Percentiles rank a stretch among this genome's conserved stretches.
phyloP scores from a whole-genome alignment of 2,329 filamentous ascomycete genomes.

The Aspergillus tanneri region DNA sequence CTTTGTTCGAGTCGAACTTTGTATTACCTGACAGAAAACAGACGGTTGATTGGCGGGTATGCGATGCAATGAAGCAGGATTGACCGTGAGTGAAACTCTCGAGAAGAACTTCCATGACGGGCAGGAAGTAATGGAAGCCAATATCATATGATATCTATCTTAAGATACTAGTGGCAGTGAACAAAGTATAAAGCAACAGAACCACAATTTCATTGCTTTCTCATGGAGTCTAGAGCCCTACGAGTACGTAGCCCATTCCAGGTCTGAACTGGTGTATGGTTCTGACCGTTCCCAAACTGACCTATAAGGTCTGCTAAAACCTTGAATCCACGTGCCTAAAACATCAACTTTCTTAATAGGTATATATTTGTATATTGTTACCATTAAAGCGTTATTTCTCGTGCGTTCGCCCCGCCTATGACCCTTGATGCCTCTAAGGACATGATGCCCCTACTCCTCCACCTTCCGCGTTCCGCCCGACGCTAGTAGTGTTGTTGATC shows the following conservation, averaged over 20 bases:
- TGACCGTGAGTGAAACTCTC: no score
- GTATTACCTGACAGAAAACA: neutral
- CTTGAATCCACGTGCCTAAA: conserved; percentile 1
- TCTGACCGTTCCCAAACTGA: neutral
- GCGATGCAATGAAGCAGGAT: neutral
- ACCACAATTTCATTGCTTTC: no score
- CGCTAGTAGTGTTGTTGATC: conserved; percentile 7
- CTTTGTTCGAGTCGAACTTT: neutral
- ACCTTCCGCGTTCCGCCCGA: conserved; percentile 10
- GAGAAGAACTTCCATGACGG: neutral
- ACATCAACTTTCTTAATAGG: no score
- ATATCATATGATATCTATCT: no score
- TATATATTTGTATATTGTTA: neutral
- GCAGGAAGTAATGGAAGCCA: no score
- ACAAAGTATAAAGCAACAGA: no score
- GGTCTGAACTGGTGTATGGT: neutral
- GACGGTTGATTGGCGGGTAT: neutral
- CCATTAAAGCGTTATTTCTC: neutral
- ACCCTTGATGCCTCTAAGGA: no score
- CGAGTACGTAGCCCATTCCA: neutral
- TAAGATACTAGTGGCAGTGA: no score
- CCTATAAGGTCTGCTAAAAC: neutral
- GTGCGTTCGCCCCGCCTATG: no score
- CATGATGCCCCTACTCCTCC: neutral
- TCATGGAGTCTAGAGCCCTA: neutral